Conservation (phyloP, 768 basidiomycete genomes). For the Mycena galericulata region DNA sequence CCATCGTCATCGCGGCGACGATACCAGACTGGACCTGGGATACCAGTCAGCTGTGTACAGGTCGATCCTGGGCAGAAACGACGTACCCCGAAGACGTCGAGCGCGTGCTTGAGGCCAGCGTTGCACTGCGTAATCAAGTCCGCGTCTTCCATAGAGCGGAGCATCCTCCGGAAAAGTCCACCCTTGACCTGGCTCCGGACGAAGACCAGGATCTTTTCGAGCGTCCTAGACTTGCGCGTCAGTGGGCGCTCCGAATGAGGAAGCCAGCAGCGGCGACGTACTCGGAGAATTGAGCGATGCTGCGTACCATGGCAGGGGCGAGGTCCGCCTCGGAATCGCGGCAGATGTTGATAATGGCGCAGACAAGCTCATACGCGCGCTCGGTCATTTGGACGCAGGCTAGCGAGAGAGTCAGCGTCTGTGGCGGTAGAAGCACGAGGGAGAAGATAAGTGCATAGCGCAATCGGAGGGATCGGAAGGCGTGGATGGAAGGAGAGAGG, state of each 20-base stretch:
- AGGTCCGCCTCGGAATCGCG: conserved; percentile 28
- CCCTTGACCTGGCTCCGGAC: conserved; percentile 26
- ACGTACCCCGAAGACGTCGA: conserved; percentile 31
- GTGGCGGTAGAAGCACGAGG: too few species aligned
- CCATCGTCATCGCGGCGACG: conserved; percentile 31
- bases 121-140: conserved; percentile 27
- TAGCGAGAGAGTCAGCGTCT: neutral
- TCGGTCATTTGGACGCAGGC: conserved; percentile 29
- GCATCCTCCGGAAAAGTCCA: conserved; percentile 13
- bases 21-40: conserved; percentile 27
- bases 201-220: conserved; percentile 25
- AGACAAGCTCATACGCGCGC: conserved; percentile 28
- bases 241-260: neutral
- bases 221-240: conserved; percentile 17
- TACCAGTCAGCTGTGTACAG: conserved; percentile 5
- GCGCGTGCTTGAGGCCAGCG: conserved; percentile 25
- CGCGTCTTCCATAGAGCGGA: conserved; percentile 30
- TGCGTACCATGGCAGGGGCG: conserved; percentile 22
- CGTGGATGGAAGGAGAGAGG: too few species aligned
- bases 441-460: too few species aligned
- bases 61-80: neutral
- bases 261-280: conserved; percentile 1
- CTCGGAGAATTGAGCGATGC: conserved; percentile 30
- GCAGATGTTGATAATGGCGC: conserved; percentile 33
- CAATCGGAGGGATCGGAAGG: too few species aligned